phyloP scores from a whole-genome alignment of 2,329 filamentous ascomycete species.

The Sporothrix dimorphospora region DNA sequence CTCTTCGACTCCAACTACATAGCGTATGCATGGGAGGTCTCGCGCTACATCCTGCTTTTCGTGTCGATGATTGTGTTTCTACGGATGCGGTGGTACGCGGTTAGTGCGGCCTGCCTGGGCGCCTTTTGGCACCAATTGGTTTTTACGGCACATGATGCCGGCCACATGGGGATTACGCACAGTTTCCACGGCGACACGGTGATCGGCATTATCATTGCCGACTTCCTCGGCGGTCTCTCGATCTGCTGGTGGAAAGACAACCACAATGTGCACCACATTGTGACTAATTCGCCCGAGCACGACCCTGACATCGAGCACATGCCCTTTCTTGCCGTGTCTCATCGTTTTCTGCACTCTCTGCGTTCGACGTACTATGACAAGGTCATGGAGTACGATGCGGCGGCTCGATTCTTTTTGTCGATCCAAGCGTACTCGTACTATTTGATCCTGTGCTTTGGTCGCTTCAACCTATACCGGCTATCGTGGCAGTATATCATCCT shows the following conservation, averaged over 20 bases:
- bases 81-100: slow-evolving; percentile 65
- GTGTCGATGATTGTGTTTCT: slow-evolving; percentile 64
- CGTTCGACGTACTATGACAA: slow-evolving; percentile 83
- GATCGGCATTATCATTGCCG: slow-evolving; percentile 87
- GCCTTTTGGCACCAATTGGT: slow-evolving; percentile 92
- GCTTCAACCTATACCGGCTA: slow-evolving; percentile 84
- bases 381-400: slow-evolving; percentile 74
- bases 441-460: slow-evolving; percentile 74
- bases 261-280: slow-evolving; percentile 95
- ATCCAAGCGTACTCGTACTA: slow-evolving; percentile 85
- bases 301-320: slow-evolving; percentile 94
- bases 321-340: slow-evolving; percentile 85
- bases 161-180: slow-evolving; percentile 97
- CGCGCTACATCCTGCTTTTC: slow-evolving; percentile 73
- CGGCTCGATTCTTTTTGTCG: slow-evolving; percentile 70
- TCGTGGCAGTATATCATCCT: slow-evolving; percentile 77
- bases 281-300: slow-evolving; percentile 93
- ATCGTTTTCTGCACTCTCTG: slow-evolving; percentile 74
- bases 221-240: slow-evolving; percentile 86
- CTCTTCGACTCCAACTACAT: slow-evolving; percentile 84
- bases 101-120: slow-evolving; percentile 76
- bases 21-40: slow-evolving; percentile 74
- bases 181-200: slow-evolving; percentile 79
- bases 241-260: slow-evolving; percentile 97
- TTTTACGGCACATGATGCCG: slow-evolving; percentile 92